Base-by-base conservation (phyloP, 2,329 filamentous ascomycete species). In the Mycosphaerella sp. region DNA sequence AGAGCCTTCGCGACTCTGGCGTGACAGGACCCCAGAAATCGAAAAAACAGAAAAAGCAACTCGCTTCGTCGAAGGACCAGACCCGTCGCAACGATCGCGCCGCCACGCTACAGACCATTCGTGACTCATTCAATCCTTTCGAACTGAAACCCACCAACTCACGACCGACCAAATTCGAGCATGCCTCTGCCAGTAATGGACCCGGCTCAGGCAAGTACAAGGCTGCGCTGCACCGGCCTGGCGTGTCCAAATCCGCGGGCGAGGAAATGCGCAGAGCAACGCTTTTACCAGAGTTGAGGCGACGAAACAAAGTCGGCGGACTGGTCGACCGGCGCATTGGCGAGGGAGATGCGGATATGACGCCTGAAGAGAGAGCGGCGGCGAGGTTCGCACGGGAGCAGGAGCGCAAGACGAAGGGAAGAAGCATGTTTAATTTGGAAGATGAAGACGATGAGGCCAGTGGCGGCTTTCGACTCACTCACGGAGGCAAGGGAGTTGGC, bases 91-190 rank as follows among this genome's bases (percentile, higher is more conserved):
- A 92, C 66, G 87, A 89, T 72, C 84, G 88, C 56, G 79, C 89
- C 26, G 85, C 83, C 53, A 88, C 90, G 12, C 78, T 98, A 59
- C 84, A 87, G 64, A 83, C 82, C 54, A 96, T 98, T 69, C 86
- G 93, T 67, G 91, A 97, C 67, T 86, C 91, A 63, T 97, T 97
- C 80, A 98, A 98, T 70, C 93, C 93, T 0, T 98, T 98, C 72
- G 93, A 98, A 68, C 82, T 95, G 69, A 83, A 87, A 55, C 83
- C 86, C 40, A 56, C 57, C 10, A 57, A 53, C 21, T 78, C 84
- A 1, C 80, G 86, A 56, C 87, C 85, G 0, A 84, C 84, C 53
- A 97, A 97, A 66, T 95, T 95, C 61, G 84, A 92, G 42, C 85
- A 91, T 43, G 60, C 58, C 2, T 51, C 54, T 29, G 52, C 58